Base-by-base conservation (phyloP, 306 rosid species). In the Ochetophila trinervis region DNA sequence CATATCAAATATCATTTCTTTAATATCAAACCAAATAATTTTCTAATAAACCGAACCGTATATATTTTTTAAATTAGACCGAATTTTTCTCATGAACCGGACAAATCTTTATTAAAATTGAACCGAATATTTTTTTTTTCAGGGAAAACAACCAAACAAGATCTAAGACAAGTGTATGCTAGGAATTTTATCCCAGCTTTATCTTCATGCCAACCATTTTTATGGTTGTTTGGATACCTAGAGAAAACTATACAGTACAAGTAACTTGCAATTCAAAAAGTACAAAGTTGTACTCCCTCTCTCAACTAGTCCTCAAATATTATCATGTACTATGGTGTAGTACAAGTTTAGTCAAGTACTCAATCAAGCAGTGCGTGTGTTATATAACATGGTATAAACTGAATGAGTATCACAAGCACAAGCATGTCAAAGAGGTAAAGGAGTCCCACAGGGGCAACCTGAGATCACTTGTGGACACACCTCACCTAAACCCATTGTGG, bases 381-480 rank as follows among this genome's bases (percentile, higher is more conserved):
- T 22, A 10, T 44, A 40, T 22, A 42, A 4, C 19, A 37, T 3
- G 40, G 20, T 2, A 40, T 6, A 35, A 40, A 40, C 45, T 40
- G 12, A 12, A 12, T 9, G 13, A 40, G 10, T 1, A 10, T 40
- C 45, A 40, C 15, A 9, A 40, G 45, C 45, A 2, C 12, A 9
- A 1, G 12, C 8, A 40, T 8, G 45, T 12, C 12, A 8, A 36
- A 40, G 10, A 40, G 82, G 95, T 81, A 77, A 84, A 71, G 73
- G 61, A 51, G 81, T 72, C 74, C 77, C 69, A 63, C 85, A 71
- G 87, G 91, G 77, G 82, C 71, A 74, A 40, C 77, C 64, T 83
- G 78, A 80, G 96, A 89, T 0, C 87, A 87, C 91, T 66, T 83
- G 80, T 58, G 49, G 16, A 3, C 73, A 24, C 8, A 8, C 11